A percentile compares a stretch with the other conserved stretches of the same genome.
Conservation (phyloP, 345 rosid genomes). For the Alliaria petiolata region DNA sequence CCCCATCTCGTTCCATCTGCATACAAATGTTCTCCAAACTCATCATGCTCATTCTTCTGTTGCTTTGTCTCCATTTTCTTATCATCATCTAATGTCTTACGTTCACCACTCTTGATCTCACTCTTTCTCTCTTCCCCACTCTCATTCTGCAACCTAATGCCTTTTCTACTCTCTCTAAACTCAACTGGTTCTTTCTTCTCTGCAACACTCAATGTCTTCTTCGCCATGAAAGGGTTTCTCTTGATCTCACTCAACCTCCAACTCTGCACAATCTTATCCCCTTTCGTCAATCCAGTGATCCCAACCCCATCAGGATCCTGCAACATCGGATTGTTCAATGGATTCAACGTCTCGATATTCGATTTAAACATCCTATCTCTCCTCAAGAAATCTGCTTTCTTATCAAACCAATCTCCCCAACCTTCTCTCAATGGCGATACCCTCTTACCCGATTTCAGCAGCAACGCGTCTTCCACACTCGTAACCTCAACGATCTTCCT, state of each 20-base stretch:
- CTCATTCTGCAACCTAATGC: conserved; percentile 23
- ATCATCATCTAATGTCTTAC: conserved; percentile 45
- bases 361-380: conserved; percentile 86
- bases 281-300: conserved; percentile 63
- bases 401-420: conserved; percentile 98
- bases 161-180: conserved; percentile 16
- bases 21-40: conserved; percentile 49
- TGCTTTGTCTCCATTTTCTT: conserved; percentile 8
- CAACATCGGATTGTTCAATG: conserved; percentile 72
- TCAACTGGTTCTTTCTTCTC: conserved; percentile 16
- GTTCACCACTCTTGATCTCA: conserved; percentile 48
- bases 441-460: conserved; percentile 56
- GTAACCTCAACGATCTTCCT: conserved; percentile 59
- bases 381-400: conserved; percentile 80
- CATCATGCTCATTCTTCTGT: conserved; percentile 29
- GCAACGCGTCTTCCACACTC: conserved; percentile 67
- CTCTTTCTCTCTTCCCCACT: conserved; percentile 10
- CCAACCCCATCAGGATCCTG: conserved; percentile 94
- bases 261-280: conserved; percentile 69
- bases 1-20: conserved; percentile 98
- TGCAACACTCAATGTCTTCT: conserved; percentile 55
- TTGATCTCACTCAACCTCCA: conserved; percentile 61
- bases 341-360: conserved; percentile 73
- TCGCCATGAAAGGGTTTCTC: conserved; percentile 52
- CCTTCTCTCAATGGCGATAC: conserved; percentile 72